Evolutionary conservation across 2,329 filamentous ascomycete genomes (phyloP), one percentile per base, ranked within the genome.

Genomic region (Botrytis hyacinthi): DNA sequence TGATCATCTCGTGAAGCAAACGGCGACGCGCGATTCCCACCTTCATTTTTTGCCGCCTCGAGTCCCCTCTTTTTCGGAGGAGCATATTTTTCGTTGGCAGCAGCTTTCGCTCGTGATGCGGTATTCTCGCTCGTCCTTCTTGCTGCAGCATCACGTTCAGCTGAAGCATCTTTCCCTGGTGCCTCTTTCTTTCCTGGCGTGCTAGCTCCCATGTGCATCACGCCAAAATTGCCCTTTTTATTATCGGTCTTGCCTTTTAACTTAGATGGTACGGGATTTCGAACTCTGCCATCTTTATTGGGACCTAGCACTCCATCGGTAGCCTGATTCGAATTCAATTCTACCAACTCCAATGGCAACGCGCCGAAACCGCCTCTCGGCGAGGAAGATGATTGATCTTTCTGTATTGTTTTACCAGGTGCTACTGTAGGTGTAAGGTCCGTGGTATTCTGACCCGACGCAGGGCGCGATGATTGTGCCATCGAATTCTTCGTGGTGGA

Each of bases 121-220:
- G 89, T 90, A 76, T 84, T 87, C 79, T 91, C 88, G 78, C 89
- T 91, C 20, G 88, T 89, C 69, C 87, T 86, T 79, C 89, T 88
- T 2, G 89, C 89, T 65, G 87, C 86, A 26, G 79, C 80, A 75
- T 80, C 78, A 87, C 87, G 86, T 80, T 90, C 89, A 9, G 88
- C 88, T 63, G 87, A 85, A 70, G 86, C 85, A 78, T 80, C 79
- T 73, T 75, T 76, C 26, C 77, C 77, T 42, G 74, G 74, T 46
- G 70, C 66, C 29, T 81, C 79, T 84, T 78, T 79, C 75, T 79
- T 80, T 59, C 74, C 77, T 35, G 70, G 74, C 83, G 69, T 85
- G 82, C 57, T 85, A 84, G 75, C 83, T 81, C 78, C 82, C 83
- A 91, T 89, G 73, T 90, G 87, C 85, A 91, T 89, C 59, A 91